A percentile compares a stretch with the other conserved stretches of the same genome.
Evolutionary conservation across 2,329 filamentous ascomycete species (phyloP).

Genomic region (Cryphonectria radicalis): DNA sequence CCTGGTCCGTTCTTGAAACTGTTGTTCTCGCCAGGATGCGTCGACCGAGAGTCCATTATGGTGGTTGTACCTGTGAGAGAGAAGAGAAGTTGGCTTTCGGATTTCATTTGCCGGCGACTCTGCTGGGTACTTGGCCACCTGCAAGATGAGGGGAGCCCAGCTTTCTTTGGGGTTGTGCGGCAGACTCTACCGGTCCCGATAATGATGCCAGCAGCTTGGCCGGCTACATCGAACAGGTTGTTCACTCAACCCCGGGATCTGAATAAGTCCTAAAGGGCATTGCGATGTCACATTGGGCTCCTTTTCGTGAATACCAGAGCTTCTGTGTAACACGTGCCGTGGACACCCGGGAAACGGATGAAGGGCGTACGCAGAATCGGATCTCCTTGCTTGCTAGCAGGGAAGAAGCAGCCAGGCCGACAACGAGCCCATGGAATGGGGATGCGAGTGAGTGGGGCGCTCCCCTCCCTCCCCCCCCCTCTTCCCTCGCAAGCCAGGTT

Average conservation of each 20-base stretch:
- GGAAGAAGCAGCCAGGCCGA: constrained; percentile 18
- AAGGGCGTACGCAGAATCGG: not conserved
- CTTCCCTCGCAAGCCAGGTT: not conserved
- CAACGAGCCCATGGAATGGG: constrained; percentile 11
- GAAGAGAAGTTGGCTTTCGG: not conserved
- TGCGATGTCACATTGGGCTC: not conserved
- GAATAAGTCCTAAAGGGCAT: not conserved
- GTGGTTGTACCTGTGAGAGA: not conserved
- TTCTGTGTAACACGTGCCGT: not conserved
- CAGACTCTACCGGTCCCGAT: not conserved
- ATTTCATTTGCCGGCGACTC: not conserved
- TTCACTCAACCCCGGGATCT: not conserved
- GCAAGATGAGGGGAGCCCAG: not conserved
- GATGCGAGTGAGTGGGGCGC: not conserved
- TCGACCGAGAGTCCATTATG: constrained; percentile 3
- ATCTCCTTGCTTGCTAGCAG: constrained; percentile 13
- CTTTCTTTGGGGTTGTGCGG: not conserved
- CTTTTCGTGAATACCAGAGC: not conserved
- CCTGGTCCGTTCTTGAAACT: constrained; percentile 46
- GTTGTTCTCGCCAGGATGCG: constrained; percentile 28
- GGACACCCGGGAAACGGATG: not conserved
- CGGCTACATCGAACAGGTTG: not conserved
- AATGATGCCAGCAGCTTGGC: not conserved
- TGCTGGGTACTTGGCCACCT: not conserved
- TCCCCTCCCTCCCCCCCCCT: too few relatives aligned